Percentiles rank a stretch among this genome's conserved stretches.
phyloP scores from a whole-genome alignment of 1,284 basidiomycete species.

The Pholiota adiposa region DNA sequence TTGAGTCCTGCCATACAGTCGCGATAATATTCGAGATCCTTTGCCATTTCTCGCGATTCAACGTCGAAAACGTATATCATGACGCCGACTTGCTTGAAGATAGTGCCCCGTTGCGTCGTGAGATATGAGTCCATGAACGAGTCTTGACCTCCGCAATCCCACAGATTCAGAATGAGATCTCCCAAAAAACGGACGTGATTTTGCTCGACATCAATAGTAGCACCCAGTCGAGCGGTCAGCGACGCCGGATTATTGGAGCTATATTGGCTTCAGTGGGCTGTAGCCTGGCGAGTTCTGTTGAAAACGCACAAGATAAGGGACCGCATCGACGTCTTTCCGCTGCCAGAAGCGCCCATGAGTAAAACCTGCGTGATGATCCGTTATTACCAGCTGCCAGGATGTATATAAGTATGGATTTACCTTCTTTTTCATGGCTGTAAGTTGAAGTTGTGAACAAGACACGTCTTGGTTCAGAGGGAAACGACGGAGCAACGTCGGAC shows the following conservation, averaged over 20 bases:
- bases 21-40: constrained; percentile 87
- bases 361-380: constrained; percentile 63
- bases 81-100: constrained; percentile 95
- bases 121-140: constrained; percentile 98
- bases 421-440: constrained; percentile 57
- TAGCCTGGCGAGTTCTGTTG: constrained; percentile 15
- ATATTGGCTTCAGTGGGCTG: constrained; percentile 14
- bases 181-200: constrained; percentile 97
- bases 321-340: constrained; percentile 95
- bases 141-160: constrained; percentile 99
- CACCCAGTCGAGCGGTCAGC: constrained; percentile 89
- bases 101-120: constrained; percentile 85
- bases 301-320: constrained; percentile 93
- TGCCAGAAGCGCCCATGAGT: constrained; percentile 93
- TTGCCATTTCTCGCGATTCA: constrained; percentile 71
- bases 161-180: constrained; percentile 91
- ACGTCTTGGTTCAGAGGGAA: constrained; percentile 11
- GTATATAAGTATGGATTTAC: constrained; percentile 28
- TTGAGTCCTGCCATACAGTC: constrained; percentile 83
- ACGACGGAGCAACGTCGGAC: constrained; percentile 9
- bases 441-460: constrained; percentile 17
- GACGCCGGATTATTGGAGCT: constrained; percentile 95
- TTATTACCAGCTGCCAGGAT: constrained; percentile 13
- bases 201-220: constrained; percentile 97
- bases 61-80: constrained; percentile 99